phyloP scores from a whole-genome alignment of 345 rosid species.

The Clausena lansium region DNA sequence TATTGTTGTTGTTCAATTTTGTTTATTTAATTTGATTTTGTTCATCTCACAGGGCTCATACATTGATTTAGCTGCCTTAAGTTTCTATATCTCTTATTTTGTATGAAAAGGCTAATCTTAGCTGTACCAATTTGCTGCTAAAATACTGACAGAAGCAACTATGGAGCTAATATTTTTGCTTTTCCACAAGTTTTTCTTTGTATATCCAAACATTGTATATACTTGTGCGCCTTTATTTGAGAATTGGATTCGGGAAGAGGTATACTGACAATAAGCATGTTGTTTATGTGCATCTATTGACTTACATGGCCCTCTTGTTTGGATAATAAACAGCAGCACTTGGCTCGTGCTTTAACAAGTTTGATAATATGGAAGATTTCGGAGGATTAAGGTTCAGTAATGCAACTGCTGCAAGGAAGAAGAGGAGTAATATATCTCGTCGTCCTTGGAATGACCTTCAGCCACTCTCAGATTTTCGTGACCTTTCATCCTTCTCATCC shows the following conservation, averaged over 20 bases:
- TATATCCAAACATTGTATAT: neutral
- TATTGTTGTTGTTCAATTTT: neutral
- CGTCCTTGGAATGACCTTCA: slow-evolving; percentile 69
- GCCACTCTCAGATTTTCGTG: slow-evolving; percentile 44
- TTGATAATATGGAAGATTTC: slow-evolving; percentile 51
- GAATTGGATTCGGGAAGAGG: neutral
- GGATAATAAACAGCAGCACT: neutral
- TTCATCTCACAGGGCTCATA: neutral
- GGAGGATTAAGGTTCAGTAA: slow-evolving; percentile 52
- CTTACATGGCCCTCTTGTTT: neutral
- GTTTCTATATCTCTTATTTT: neutral
- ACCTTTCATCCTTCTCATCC: slow-evolving; percentile 63
- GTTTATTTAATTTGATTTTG: neutral
- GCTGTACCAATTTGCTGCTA: neutral
- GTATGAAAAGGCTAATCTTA: neutral
- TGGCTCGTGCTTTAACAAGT: slow-evolving; percentile 10
- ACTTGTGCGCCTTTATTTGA: neutral
- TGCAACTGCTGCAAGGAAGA: slow-evolving; percentile 57
- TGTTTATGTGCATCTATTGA: neutral
- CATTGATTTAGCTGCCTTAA: neutral
- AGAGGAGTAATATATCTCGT: slow-evolving; percentile 58
- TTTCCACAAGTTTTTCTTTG: neutral
- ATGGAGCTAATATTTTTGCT: neutral
- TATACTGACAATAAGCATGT: neutral
- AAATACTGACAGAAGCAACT: neutral